These are phyloP conservation scores for Dactylonectria estremocensis DNA, from an alignment of 2,329 filamentous ascomycete genomes.

Conservation along the genomic window DNA sequence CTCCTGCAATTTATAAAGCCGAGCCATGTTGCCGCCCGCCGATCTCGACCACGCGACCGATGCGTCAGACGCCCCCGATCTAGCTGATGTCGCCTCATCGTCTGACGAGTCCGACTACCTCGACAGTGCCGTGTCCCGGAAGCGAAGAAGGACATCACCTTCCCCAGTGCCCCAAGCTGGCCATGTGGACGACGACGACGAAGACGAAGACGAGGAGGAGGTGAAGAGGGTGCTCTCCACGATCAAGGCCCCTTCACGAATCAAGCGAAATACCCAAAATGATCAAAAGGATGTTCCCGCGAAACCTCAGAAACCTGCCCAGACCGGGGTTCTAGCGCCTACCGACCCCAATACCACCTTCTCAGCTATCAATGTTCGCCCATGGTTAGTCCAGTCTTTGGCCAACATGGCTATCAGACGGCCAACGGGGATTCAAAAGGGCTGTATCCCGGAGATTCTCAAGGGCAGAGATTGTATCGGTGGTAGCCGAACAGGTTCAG, in stretches of 20 bases:
- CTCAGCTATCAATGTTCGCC: conserved; percentile 79
- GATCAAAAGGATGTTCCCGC: conserved; percentile 38
- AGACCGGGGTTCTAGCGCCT: conserved; percentile 63
- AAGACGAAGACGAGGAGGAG: conserved; percentile 54
- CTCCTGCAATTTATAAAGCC: conserved; percentile 45
- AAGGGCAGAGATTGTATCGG: conserved; percentile 95
- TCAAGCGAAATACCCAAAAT: conserved; percentile 58
- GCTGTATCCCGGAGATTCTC: conserved; percentile 93
- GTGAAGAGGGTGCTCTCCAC: conserved; percentile 56
- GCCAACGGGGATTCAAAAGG: conserved; percentile 93
- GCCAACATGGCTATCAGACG: conserved; percentile 83
- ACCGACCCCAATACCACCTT: conserved; percentile 76
- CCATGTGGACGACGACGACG: conserved; percentile 46
- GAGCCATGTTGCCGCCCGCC: conserved; percentile 41
- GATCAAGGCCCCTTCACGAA: conserved; percentile 68
- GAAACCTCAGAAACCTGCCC: conserved; percentile 40
- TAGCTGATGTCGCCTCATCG: conserved; percentile 39
- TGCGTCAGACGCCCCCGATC: conserved; percentile 36
- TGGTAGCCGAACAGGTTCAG: conserved; percentile 93
- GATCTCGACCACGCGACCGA: conserved; percentile 38
- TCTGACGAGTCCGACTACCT: conserved; percentile 66
- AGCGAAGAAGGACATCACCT: conserved; percentile 60
- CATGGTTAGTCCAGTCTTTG: conserved; percentile 91
- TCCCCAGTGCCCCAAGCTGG: conserved; percentile 40
- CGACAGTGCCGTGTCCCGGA: conserved; percentile 61